Percentiles rank a stretch among this genome's conserved stretches.
Evolutionary conservation across 202 grass and related monocot species (phyloP).

Genomic region (Zoysia matrella): DNA sequence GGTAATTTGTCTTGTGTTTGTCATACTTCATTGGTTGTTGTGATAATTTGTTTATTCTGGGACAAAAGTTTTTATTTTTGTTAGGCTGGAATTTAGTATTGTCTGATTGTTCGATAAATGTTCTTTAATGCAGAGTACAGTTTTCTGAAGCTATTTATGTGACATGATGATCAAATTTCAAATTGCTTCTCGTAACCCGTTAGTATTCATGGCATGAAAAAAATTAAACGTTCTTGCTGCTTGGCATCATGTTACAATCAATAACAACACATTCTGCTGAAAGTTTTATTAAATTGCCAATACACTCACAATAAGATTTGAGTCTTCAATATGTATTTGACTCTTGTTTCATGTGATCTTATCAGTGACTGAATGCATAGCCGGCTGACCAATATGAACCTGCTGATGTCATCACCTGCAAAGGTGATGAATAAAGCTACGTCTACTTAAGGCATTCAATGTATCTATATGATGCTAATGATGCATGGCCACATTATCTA

Average conservation of each 20-base stretch:
- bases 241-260: neutral
- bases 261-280: constrained; percentile 12
- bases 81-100: constrained; percentile 7
- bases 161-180: neutral
- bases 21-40: neutral
- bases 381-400: constrained; percentile 6
- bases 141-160: neutral
- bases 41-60: constrained; percentile 5
- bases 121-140: constrained; percentile 1
- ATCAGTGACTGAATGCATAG: constrained; percentile 35
- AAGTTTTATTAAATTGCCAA: neutral
- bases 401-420: constrained; percentile 25
- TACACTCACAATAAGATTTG: constrained; percentile 4
- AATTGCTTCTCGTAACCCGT: constrained; percentile 9
- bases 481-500: constrained; percentile 18
- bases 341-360: constrained; percentile 24
- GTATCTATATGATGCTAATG: neutral
- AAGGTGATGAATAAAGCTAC: constrained; percentile 27
- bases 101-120: neutral
- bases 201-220: neutral
- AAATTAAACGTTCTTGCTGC: neutral
- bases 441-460: constrained; percentile 6
- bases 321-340: neutral
- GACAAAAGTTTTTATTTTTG: no score
- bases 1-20: constrained; percentile 5